A percentile compares a stretch with the other conserved stretches of the same genome.
Conservation (phyloP, 768 basidiomycete genomes). For the Sutorius australiensis region DNA sequence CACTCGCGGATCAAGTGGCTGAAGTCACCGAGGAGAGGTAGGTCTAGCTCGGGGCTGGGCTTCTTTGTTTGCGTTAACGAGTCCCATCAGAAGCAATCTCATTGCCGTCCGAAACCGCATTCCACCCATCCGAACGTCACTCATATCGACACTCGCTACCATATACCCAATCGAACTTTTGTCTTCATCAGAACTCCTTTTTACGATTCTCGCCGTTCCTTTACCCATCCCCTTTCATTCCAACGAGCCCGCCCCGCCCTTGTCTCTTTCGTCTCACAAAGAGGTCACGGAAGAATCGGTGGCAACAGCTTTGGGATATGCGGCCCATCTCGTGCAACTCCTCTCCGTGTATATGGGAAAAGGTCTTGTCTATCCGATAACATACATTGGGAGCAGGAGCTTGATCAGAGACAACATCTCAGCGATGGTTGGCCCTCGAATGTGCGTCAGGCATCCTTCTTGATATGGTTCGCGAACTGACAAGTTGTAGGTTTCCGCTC, state of each 20-base stretch:
- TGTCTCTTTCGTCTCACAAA: constrained; percentile 58
- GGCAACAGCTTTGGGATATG: constrained; percentile 88
- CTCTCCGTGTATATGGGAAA: constrained; percentile 77
- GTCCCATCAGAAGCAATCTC: constrained; percentile 42
- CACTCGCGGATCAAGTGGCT: constrained; percentile 28
- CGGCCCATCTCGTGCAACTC: constrained; percentile 80
- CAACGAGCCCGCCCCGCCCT: constrained; percentile 81
- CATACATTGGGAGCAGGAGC: constrained; percentile 86
- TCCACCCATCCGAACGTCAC: constrained; percentile 52
- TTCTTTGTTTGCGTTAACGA: constrained; percentile 16
- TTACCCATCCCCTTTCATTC: constrained; percentile 78
- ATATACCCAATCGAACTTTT: constrained; percentile 90
- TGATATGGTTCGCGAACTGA: constrained; percentile 10
- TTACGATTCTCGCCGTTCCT: constrained; percentile 82
- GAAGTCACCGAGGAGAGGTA: constrained; percentile 41
- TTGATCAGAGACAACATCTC: constrained; percentile 90
- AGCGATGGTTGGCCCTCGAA: constrained; percentile 91
- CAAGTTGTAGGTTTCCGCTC: constrained; percentile 75
- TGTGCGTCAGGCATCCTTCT: constrained; percentile 50
- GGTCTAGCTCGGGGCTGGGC: constrained; percentile 3
- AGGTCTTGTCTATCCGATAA: constrained; percentile 82
- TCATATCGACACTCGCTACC: constrained; percentile 65
- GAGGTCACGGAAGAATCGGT: constrained; percentile 81
- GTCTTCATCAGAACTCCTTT: constrained; percentile 82
- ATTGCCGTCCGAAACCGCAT: constrained; percentile 47